Percentiles rank a stretch among this genome's conserved stretches.
Evolutionary conservation across 768 basidiomycete genomes (phyloP).

Genomic region (Saitozyma sp.): DNA sequence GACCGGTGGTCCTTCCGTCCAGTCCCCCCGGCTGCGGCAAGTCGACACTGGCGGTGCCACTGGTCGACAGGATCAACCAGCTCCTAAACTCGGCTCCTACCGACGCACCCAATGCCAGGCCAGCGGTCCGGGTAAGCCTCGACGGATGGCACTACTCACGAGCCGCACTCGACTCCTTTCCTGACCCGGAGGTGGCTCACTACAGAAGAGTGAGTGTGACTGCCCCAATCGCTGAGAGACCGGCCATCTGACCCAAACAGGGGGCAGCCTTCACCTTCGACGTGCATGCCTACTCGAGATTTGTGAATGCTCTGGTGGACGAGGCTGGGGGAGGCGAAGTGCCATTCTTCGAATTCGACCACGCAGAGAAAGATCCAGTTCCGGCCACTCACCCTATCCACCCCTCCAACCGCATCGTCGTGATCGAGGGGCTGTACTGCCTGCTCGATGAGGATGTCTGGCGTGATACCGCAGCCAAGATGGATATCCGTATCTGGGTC

Average conservation of each 20-base stretch:
- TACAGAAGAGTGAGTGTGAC: constrained; percentile 59
- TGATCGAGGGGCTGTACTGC: constrained; percentile 86
- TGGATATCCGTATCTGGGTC: constrained; percentile 80
- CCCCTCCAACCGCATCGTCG: constrained; percentile 68
- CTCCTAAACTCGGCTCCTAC: constrained; percentile 49
- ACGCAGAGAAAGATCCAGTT: constrained; percentile 78
- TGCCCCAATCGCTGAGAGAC: too few species aligned
- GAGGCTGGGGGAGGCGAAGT: constrained; percentile 44
- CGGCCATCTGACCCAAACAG: not conserved
- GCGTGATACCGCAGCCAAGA: constrained; percentile 61
- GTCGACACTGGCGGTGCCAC: constrained; percentile 67
- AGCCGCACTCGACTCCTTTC: constrained; percentile 64
- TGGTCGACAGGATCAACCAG: constrained; percentile 62
- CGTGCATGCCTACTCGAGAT: constrained; percentile 64
- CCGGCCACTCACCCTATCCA: constrained; percentile 62
- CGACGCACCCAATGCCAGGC: constrained; percentile 13
- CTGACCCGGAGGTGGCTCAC: constrained; percentile 72
- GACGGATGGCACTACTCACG: constrained; percentile 95
- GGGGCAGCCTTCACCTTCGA: constrained; percentile 92
- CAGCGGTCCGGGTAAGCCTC: constrained; percentile 69
- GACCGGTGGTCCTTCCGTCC: not conserved
- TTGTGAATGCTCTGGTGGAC: constrained; percentile 59
- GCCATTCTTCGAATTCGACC: constrained; percentile 63
- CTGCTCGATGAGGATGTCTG: constrained; percentile 71
- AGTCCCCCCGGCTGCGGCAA: constrained; percentile 77